These are phyloP conservation scores for Amylostereum areolatum DNA, from an alignment of 1,284 basidiomycete genomes.

Conservation along the genomic window DNA sequence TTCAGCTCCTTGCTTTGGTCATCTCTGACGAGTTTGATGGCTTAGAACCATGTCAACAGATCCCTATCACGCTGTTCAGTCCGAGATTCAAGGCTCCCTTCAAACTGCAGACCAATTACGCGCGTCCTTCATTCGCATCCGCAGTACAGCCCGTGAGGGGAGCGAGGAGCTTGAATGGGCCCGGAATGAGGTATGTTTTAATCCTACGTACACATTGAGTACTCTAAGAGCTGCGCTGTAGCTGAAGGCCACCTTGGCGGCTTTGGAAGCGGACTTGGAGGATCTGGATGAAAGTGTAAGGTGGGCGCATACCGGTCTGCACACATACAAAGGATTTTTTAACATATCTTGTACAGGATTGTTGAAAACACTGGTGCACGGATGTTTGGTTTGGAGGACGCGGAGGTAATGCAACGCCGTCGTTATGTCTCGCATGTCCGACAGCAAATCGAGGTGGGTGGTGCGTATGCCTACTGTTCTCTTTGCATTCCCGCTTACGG, in stretches of 20 bases:
- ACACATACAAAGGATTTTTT: not conserved
- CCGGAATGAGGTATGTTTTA: conserved; percentile 54
- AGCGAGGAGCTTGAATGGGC: conserved; percentile 73
- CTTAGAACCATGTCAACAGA: conserved; percentile 74
- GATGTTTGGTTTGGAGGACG: conserved; percentile 75
- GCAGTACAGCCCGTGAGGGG: conserved; percentile 58
- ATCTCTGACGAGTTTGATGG: too few species aligned
- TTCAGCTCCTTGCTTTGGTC: too few species aligned
- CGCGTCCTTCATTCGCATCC: conserved; percentile 73
- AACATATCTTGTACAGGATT: conserved; percentile 38
- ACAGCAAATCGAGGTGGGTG: conserved; percentile 71
- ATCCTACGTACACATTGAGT: conserved; percentile 1
- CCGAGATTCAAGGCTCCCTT: conserved; percentile 67
- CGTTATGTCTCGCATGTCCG: conserved; percentile 71
- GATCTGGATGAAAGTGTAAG: conserved; percentile 86
- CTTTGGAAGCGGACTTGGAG: conserved; percentile 79
- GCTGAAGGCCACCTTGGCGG: conserved; percentile 69
- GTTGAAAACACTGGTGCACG: conserved; percentile 78
- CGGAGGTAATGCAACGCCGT: conserved; percentile 67
- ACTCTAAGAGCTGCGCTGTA: conserved; percentile 22
- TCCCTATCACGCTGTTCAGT: conserved; percentile 77
- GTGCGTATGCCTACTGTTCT: conserved; percentile 9
- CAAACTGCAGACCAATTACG: conserved; percentile 64
- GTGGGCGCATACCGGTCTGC: conserved; percentile 31
- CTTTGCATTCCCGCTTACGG: conserved; percentile 15